Conservation (phyloP, 176 grass and related monocot species). For the Echinochloa phyllopogon region DNA sequence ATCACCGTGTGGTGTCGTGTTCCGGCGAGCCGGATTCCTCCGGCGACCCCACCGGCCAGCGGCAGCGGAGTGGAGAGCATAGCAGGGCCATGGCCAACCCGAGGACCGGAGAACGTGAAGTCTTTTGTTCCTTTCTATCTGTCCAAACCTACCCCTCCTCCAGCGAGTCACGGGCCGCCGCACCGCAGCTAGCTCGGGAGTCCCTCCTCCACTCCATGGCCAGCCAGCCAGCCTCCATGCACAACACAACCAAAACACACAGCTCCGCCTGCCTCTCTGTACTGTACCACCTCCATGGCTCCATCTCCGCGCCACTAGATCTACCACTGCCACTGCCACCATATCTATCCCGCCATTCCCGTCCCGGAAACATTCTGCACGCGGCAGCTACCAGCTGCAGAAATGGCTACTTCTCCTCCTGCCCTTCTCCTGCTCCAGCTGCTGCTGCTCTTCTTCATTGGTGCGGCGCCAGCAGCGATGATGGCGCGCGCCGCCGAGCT, state of each 20-base stretch:
- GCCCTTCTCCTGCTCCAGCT: not conserved
- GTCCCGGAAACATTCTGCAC: slow-evolving; percentile 17
- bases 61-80: not conserved
- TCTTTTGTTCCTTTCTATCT: slow-evolving; percentile 66
- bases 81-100: not conserved
- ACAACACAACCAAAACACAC: slow-evolving; percentile 37
- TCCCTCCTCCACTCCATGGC: not conserved
- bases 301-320: slow-evolving; percentile 29
- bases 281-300: not conserved
- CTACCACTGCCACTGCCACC: not conserved
- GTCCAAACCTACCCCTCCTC: slow-evolving; percentile 56
- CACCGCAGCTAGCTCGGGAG: no score
- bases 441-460: not conserved
- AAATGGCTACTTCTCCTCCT: slow-evolving; percentile 31
- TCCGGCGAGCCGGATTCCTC: slow-evolving; percentile 47
- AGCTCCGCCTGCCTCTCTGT: slow-evolving; percentile 39
- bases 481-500: not conserved
- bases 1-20: slow-evolving; percentile 50
- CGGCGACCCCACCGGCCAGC: slow-evolving; percentile 40
- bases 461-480: not conserved
- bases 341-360: slow-evolving; percentile 1
- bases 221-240: slow-evolving; percentile 16
- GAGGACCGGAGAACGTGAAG: slow-evolving; percentile 65
- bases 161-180: slow-evolving; percentile 38
- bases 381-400: not conserved